Base-by-base conservation (phyloP, 2,329 filamentous ascomycete genomes). In the Phoma herbarum region DNA sequence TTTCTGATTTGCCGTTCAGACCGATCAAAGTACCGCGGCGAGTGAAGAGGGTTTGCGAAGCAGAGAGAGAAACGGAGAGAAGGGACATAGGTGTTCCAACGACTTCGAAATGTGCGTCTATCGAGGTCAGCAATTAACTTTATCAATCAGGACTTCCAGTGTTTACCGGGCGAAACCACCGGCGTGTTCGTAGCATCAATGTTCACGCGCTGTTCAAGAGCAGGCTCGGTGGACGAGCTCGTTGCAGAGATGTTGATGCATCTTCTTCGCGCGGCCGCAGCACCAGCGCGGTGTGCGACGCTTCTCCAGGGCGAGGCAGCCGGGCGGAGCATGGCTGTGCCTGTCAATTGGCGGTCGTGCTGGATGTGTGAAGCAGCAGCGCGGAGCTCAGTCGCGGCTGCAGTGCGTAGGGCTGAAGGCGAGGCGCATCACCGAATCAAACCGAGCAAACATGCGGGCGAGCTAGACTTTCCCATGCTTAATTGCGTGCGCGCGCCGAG, bases 101-200 rank as follows among this genome's bases (percentile, higher is more conserved):
- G 46, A 98, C 92, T 78, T 98, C 92, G 78, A 99, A 99, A 57
- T 89, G 88, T 53, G 95, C 95, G 85, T 98, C 95, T 97, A 68
- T 23, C 7, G 14, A 12, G 31, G 50, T 58, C 33, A 52, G 49
- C 29, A 12, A n/a, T 5, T 28, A 20, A 1, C 14, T 33, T 35
- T 28, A 35, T 35, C 33, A 37, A 28, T 25, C 20, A 3, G 14
- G 20, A 37, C 60, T 11, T 62, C 42, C 11, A 10, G 10, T 16
- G 20, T 16, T 1, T 69, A 74, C 73, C 73, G 62, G 73, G 73
- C 46, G 71, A 68, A 18, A 69, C 65, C 12, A 63, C 59, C 4
- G 70, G 63, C 16, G 63, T 62, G 22, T 69, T 50, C 16, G 67
- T 54, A 16, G 70, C 61, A 47, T 67, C 66, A 28, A 67, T 60